Evolutionary conservation across 192 early-diverging fungal genomes (phyloP), one percentile per base, ranked within the genome.

Genomic region (Gaertneriomyces semiglobifer): DNA sequence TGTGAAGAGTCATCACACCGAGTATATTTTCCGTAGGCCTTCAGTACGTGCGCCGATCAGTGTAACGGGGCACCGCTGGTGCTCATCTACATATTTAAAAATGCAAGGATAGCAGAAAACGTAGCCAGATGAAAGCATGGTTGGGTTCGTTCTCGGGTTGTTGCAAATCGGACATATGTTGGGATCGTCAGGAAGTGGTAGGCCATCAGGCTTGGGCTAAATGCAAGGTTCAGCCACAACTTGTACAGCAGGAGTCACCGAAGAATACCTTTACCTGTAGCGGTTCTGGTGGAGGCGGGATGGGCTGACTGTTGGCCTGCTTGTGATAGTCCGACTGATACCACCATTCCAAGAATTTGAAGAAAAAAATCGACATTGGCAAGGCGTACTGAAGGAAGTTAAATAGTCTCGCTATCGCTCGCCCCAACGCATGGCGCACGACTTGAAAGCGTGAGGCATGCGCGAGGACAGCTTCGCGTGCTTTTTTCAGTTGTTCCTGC

Each of bases 281-380:
- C 33, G 84, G 81, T 63, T 82, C 81, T 3, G 94, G 93, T 11
- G 93, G 89, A 47, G 89, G 82, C 6, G 93, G 88, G 18, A 82
- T 72, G 5, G 82, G 84, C 65, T 63, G 73, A 65, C 38, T 75
- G 5, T 66, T 65, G 5, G 75, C 74, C 5, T 82, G 75, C 7
- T 84, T 81, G 69, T 88, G 83, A 58, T 89, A 93, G 62, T 93
- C 92, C 10, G 88, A 89, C 38, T 87, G 80, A 71, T 93, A 92
- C 94, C 94, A 98, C 95, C 95, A 98, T 75, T 96, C 95, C 60
- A 94, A 71, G 71, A 98, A 98, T 60, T 89, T 89, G 78, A 89
- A 95, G 71, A 92, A 89, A 77, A 98, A 94, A 16, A 98, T 91
- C 0, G 90, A 88, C 80, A 93, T 84, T 20, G 94, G 95, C 58